phyloP scores from a whole-genome alignment of 2,329 filamentous ascomycete genomes.

The Pseudocercospora vitis region DNA sequence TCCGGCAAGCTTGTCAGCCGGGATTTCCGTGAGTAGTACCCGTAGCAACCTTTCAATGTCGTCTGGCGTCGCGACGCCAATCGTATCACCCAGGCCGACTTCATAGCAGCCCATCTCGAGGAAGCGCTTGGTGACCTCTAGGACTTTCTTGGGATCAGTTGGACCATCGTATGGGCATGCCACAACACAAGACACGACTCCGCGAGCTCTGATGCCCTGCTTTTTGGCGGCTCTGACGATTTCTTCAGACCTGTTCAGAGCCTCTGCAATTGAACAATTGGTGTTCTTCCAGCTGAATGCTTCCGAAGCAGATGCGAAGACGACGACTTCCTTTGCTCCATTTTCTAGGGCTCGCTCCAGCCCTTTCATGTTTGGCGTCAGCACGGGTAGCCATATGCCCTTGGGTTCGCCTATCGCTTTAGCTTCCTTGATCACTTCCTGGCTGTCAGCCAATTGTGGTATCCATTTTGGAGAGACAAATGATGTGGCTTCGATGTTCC shows the following conservation, averaged over 20 bases:
- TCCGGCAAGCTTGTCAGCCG: constrained; percentile 29
- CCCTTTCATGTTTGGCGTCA: constrained; percentile 45
- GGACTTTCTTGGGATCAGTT: constrained; percentile 27
- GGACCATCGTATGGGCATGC: constrained; percentile 42
- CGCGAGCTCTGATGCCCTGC: constrained; percentile 38
- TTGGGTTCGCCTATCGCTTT: constrained; percentile 14
- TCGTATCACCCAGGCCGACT: constrained; percentile 33
- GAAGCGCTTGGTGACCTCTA: constrained; percentile 21
- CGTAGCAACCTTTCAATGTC: constrained; percentile 38
- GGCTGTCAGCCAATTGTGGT: constrained; percentile 45
- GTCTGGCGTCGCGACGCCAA: constrained; percentile 28
- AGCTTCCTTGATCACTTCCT: constrained; percentile 21
- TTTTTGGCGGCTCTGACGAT: constrained; percentile 37
- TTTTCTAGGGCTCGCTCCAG: constrained; percentile 58
- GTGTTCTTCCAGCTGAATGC: constrained; percentile 47
- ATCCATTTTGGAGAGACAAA: constrained; percentile 57
- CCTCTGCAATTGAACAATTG: constrained; percentile 44
- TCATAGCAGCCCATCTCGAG: constrained; percentile 35
- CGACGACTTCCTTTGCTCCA: constrained; percentile 42
- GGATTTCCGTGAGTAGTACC: constrained; percentile 35
- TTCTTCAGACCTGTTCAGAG: constrained; percentile 37
- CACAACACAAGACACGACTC: constrained; percentile 46
- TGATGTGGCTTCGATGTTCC: constrained; percentile 54
- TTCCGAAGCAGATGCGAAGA: constrained; percentile 45
- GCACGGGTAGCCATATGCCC: constrained; percentile 36